Conservation (phyloP, 1,284 basidiomycete species). For the Trametes polyzona region DNA sequence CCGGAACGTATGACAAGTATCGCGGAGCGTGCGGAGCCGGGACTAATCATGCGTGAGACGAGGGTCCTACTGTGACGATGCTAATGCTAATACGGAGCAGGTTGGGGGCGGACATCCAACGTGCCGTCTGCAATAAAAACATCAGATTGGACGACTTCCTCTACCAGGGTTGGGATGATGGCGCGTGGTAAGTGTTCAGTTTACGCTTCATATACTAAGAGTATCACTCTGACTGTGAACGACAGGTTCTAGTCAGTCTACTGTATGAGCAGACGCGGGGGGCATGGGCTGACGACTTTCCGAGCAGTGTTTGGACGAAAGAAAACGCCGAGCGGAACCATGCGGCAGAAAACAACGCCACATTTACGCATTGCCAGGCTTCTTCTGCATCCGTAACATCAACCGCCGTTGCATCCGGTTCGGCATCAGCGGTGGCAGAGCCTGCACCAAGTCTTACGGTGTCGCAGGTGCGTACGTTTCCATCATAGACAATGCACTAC, state of each 20-base stretch:
- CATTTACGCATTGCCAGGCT: conserved; percentile 6
- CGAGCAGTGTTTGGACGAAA: background rate
- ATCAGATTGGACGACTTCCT: conserved; percentile 12
- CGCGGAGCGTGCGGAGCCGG: conserved; percentile 3
- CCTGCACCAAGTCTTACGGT: too few species aligned
- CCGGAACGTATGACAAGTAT: background rate
- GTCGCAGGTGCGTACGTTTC: too few species aligned
- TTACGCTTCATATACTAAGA: background rate
- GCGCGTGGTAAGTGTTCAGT: conserved; percentile 4
- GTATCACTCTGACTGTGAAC: background rate
- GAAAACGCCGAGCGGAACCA: background rate
- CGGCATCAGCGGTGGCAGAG: too few species aligned
- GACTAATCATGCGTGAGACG: background rate
- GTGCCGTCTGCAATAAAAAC: conserved; percentile 6
- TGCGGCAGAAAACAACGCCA: conserved; percentile 1
- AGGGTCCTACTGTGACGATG: background rate
- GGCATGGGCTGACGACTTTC: background rate
- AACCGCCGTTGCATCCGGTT: background rate
- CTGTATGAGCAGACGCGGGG: too few species aligned
- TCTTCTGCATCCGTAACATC: background rate
- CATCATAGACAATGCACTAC: too few species aligned
- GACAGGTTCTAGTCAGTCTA: background rate
- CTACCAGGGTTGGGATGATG: conserved; percentile 10
- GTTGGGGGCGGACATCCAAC: conserved; percentile 5
- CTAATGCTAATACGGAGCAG: background rate